phyloP scores from a whole-genome alignment of 805 yeast species.

The Blastobotrys attinorum region DNA sequence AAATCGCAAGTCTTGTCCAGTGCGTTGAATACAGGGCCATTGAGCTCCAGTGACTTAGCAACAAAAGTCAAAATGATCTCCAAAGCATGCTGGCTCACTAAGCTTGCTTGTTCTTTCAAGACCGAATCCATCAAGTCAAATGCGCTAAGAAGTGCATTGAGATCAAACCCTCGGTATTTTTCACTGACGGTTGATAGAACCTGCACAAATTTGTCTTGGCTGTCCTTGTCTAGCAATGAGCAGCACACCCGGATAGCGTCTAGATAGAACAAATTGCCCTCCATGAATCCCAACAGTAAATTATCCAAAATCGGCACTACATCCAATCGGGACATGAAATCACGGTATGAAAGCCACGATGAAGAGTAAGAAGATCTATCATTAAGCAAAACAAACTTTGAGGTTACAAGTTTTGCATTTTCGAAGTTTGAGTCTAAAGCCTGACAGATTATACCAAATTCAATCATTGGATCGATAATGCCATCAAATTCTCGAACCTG shows the following conservation, averaged over 20 bases:
- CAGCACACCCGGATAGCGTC: background rate
- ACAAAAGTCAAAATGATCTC: conserved; percentile 46
- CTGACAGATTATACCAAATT: no score
- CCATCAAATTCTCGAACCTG: no score
- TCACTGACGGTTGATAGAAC: background rate
- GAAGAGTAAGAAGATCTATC: no score
- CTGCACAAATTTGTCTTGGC: background rate
- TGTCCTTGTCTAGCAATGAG: background rate
- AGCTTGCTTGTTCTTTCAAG: conserved; percentile 46
- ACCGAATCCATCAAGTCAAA: conserved; percentile 13
- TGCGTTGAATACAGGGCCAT: conserved; percentile 18
- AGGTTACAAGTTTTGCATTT: no score
- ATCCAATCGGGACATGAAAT: no score
- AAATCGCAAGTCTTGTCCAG: conserved; percentile 22
- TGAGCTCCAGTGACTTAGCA: conserved; percentile 21
- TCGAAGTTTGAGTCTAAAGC: no score
- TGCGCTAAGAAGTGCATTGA: background rate
- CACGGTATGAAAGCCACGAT: no score
- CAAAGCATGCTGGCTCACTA: conserved; percentile 55
- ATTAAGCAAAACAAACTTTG: no score
- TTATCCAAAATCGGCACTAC: no score
- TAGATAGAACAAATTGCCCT: no score
- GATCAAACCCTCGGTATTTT: background rate
- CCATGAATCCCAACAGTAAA: no score
- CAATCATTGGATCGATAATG: no score